Base-by-base conservation (phyloP, 495 filamentous ascomycete species). In the Hypoxylon fragiforme region DNA sequence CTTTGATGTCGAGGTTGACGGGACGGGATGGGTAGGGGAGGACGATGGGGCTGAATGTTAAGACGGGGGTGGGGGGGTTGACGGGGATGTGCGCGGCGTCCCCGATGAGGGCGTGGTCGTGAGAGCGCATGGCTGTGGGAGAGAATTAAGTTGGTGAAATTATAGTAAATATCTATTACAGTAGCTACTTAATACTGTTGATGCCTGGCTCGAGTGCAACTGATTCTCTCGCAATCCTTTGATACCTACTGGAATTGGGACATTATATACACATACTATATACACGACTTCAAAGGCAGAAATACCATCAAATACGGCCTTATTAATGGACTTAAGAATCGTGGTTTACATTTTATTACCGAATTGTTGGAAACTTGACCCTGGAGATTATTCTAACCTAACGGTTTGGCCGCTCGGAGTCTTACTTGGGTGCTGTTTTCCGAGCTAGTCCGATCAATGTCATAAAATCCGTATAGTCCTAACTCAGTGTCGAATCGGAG, bases 31-130 rank as follows among this genome's bases (percentile, higher is more conserved):
- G 50, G 32, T 36, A 53, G 47, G 62, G 57, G 1, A 73, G 38
- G 7, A 75, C 61, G 11, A 77, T 45, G 2, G 73, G 75, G 49
- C 67, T 74, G 42, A 72, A 60, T 0, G 71, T 72, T 28, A 72
- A 57, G 32, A 78, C 51, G 20, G 73, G 65, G 5, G 54, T 68
- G 11, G 67, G 18, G 14, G 54, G 8, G 34, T 46, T 59, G 24
- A 71, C 37, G 3, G 72, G 71, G 30, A 77, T 67, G 12, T 72
- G 61, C 50, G 57, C 62, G 19, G 74, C 73, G 12, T 67, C 56
- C 30, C 72, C 72, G 35, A 73, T 70, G 28, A 67, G 62, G 16
- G 63, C 66, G 42, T 76, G 74, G 32, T 71, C 50, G 22, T 30
- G 35, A 30, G 31, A 51, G 48, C 57, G 56, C 67, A 70, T 70